Conservation (phyloP, 2,329 filamentous ascomycete genomes). For the Fusarium albosuccineum region DNA sequence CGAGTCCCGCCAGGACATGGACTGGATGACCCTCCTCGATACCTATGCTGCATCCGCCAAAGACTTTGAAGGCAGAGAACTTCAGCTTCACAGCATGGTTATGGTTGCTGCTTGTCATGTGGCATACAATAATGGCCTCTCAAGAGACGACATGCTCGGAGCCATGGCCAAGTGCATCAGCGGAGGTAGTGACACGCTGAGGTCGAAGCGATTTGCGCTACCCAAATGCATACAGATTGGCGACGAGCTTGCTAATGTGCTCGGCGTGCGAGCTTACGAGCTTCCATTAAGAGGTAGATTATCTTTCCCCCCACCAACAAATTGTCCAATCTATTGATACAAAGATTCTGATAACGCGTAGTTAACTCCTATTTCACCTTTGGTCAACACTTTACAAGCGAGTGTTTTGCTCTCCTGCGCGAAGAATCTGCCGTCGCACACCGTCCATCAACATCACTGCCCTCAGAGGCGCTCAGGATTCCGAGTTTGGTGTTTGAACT, state of each 20-base stretch:
- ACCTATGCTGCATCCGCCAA: slow-evolving; percentile 41
- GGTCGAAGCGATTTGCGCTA: slow-evolving; percentile 44
- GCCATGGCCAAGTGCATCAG: slow-evolving; percentile 45
- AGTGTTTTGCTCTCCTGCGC: slow-evolving; percentile 44
- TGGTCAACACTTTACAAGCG: slow-evolving; percentile 44
- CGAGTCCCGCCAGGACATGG: slow-evolving; percentile 38
- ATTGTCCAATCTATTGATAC: slow-evolving; percentile 13
- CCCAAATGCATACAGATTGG: slow-evolving; percentile 46
- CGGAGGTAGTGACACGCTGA: slow-evolving; percentile 43
- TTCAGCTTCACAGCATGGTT: slow-evolving; percentile 45
- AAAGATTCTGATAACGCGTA: slow-evolving; percentile 28
- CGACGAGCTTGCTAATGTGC: slow-evolving; percentile 42
- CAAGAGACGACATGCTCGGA: slow-evolving; percentile 37
- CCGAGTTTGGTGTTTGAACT: slow-evolving; percentile 43
- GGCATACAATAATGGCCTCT: slow-evolving; percentile 39
- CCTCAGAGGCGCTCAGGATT: slow-evolving; percentile 41
- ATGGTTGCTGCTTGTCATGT: slow-evolving; percentile 45
- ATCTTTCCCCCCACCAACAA: slow-evolving; percentile 2
- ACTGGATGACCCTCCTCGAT: slow-evolving; percentile 42
- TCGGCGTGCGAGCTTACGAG: slow-evolving; percentile 43
- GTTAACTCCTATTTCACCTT: slow-evolving; percentile 46
- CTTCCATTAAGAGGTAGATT: slow-evolving; percentile 45
- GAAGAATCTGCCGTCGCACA: slow-evolving; percentile 41
- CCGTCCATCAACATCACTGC: slow-evolving; percentile 37
- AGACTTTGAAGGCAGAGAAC: slow-evolving; percentile 42